Evolutionary conservation across 768 basidiomycete genomes (phyloP).

Genomic region (Guyanaporus albipodus): DNA sequence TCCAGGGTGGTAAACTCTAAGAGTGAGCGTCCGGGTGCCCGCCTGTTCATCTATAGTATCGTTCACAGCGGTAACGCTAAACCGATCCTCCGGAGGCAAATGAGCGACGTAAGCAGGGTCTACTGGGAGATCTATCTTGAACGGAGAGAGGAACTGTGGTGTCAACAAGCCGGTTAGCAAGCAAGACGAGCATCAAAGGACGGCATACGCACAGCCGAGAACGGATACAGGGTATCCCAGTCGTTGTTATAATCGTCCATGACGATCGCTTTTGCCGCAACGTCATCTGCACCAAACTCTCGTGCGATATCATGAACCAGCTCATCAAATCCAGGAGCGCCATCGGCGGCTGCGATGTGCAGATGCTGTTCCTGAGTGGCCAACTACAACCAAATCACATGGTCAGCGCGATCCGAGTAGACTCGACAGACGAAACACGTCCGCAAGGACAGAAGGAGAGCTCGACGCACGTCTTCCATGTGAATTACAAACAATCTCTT

Average conservation of each 20-base stretch:
- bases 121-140: slow-evolving; percentile 65
- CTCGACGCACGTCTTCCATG: slow-evolving; percentile 70
- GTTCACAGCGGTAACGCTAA: slow-evolving; percentile 56
- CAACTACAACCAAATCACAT: slow-evolving; percentile 41
- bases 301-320: slow-evolving; percentile 60
- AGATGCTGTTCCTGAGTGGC: slow-evolving; percentile 68
- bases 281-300: slow-evolving; percentile 49
- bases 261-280: slow-evolving; percentile 41
- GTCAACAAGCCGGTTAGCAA: not conserved
- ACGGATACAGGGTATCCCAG: slow-evolving; percentile 86
- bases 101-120: slow-evolving; percentile 48
- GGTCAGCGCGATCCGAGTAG: not conserved
- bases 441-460: not conserved
- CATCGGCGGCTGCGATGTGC: slow-evolving; percentile 80
- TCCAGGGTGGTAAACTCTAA: slow-evolving; percentile 72
- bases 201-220: slow-evolving; percentile 54
- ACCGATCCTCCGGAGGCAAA: slow-evolving; percentile 39
- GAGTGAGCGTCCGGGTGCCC: slow-evolving; percentile 65
- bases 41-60: slow-evolving; percentile 49
- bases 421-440: not conserved
- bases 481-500: slow-evolving; percentile 82
- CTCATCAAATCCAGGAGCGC: slow-evolving; percentile 66
- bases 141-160: slow-evolving; percentile 74
- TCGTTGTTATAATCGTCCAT: slow-evolving; percentile 80
- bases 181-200: not conserved